phyloP scores from a whole-genome alignment of 2,329 filamentous ascomycete species.

The Nigrospora sphaerica region DNA sequence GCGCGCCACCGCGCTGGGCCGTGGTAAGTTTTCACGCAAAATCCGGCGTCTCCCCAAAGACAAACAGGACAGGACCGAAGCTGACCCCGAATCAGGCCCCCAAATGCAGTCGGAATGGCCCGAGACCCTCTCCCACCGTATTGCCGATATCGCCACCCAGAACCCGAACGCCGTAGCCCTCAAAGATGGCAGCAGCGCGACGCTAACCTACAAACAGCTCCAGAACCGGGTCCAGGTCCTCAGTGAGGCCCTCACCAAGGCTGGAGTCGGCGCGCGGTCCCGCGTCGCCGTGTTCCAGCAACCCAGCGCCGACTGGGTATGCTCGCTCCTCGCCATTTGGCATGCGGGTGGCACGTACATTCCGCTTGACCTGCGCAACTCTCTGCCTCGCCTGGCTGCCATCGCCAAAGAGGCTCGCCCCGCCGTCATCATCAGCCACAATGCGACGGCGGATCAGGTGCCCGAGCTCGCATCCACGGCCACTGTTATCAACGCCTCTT shows the following conservation, averaged over 20 bases:
- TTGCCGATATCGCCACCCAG: neutral
- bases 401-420: neutral
- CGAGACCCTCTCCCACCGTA: constrained; percentile 1
- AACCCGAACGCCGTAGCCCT: neutral
- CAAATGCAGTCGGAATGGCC: constrained; percentile 1
- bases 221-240: neutral
- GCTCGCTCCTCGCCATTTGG: neutral
- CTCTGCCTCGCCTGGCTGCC: neutral
- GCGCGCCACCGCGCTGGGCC: neutral
- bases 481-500: neutral
- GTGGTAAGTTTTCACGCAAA: constrained; percentile 1
- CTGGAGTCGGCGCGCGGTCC: neutral
- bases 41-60: neutral
- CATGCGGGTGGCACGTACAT: neutral
- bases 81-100: neutral
- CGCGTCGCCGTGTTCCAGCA: neutral
- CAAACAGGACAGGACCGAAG: too few relatives aligned
- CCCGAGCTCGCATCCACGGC: neutral
- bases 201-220: neutral
- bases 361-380: neutral
- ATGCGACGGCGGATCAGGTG: neutral
- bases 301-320: neutral
- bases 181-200: neutral
- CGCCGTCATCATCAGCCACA: neutral
- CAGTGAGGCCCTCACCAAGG: neutral